phyloP scores from a whole-genome alignment of 345 rosid genomes.

The Camelina neglecta region DNA sequence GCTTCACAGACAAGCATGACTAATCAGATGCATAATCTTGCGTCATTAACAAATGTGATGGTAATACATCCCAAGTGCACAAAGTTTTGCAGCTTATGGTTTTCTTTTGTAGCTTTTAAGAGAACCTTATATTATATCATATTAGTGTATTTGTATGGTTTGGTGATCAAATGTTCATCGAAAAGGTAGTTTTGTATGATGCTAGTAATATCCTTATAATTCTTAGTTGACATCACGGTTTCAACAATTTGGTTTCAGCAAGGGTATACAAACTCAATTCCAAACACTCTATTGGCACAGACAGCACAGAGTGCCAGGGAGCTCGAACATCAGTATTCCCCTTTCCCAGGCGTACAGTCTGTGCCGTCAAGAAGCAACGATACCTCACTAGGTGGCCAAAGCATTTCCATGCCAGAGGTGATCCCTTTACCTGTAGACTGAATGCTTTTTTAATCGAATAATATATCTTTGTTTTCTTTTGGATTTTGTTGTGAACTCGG shows the following conservation, averaged over 20 bases:
- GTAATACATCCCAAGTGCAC: slow-evolving; percentile 47
- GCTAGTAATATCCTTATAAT: slow-evolving; percentile 8
- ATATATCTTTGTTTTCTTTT: not conserved
- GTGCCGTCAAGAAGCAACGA: slow-evolving; percentile 67
- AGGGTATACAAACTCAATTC: slow-evolving; percentile 68
- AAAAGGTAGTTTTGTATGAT: slow-evolving; percentile 16
- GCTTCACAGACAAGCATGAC: slow-evolving; percentile 65
- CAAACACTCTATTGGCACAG: slow-evolving; percentile 67
- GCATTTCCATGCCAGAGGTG: slow-evolving; percentile 84
- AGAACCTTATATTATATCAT: not conserved
- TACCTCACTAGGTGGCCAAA: slow-evolving; percentile 67
- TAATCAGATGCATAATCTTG: slow-evolving; percentile 59
- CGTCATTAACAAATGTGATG: slow-evolving; percentile 67
- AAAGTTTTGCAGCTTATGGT: not conserved
- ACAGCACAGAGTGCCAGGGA: slow-evolving; percentile 76
- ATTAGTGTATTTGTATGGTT: not conserved
- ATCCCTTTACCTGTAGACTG: not conserved
- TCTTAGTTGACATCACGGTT: slow-evolving; percentile 15
- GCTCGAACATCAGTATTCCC: slow-evolving; percentile 76
- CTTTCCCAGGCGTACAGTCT: slow-evolving; percentile 69
- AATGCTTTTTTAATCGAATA: not conserved
- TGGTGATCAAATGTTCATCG: not conserved
- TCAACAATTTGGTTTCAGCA: slow-evolving; percentile 47
- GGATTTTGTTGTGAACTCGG: not conserved
- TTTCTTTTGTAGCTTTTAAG: not conserved